phyloP scores from a whole-genome alignment of 305 asterid genomes.

The Rubia peregrina region DNA sequence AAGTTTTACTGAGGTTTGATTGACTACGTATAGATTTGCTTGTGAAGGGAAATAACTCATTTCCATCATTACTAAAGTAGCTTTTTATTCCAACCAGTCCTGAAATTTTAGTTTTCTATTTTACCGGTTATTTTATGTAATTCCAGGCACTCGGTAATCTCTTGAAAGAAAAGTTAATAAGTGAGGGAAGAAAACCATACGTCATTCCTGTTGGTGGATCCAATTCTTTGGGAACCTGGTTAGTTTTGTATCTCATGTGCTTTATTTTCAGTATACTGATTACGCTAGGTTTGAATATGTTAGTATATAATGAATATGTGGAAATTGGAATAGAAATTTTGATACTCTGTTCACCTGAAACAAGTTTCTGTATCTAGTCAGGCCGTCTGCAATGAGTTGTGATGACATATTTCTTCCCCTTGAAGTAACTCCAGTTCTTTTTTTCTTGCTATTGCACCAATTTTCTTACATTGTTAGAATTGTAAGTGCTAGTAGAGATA shows the following conservation, averaged over 20 bases:
- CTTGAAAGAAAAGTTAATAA: slow-evolving; percentile 67
- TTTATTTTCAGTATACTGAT: slow-evolving; percentile 11
- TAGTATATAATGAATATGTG: background rate
- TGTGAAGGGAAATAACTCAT: background rate
- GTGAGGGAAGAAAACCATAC: slow-evolving; percentile 88
- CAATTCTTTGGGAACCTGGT: slow-evolving; percentile 94
- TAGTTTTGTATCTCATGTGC: slow-evolving; percentile 24
- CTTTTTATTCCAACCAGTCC: background rate
- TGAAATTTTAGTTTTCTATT: slow-evolving; percentile 1
- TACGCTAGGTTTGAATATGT: background rate
- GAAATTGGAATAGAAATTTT: background rate
- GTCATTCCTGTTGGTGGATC: slow-evolving; percentile 98
- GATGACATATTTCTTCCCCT: slow-evolving; percentile 2
- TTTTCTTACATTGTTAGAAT: background rate
- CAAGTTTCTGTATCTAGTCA: background rate
- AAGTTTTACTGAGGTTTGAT: background rate
- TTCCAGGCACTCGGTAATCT: slow-evolving; percentile 68
- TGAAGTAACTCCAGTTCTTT: background rate
- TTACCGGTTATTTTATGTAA: slow-evolving; percentile 4
- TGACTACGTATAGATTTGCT: background rate
- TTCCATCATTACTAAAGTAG: background rate
- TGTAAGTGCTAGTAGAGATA: background rate
- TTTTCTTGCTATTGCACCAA: background rate
- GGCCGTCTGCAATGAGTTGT: background rate
- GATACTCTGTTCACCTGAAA: background rate